Evolutionary conservation across 2,329 filamentous ascomycete species (phyloP).

Genomic region (Colletotrichum sp.): DNA sequence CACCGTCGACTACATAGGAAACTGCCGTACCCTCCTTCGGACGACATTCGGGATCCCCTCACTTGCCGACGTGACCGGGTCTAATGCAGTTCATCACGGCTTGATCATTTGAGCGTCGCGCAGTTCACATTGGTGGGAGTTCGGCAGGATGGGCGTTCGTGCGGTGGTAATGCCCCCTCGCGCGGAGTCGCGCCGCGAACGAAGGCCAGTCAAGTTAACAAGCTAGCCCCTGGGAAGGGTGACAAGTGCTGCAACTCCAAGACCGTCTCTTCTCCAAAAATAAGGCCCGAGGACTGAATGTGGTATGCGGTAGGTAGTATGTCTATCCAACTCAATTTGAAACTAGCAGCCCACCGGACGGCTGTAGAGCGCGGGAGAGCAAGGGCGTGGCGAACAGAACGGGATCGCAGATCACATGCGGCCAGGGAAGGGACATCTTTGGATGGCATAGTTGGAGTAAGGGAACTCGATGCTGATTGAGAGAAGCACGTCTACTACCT

Average conservation of each 20-base stretch:
- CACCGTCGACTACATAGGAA: not conserved
- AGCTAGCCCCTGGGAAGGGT: not conserved
- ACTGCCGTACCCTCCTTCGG: constrained; percentile 16
- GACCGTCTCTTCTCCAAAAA: not conserved
- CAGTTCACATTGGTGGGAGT: constrained; percentile 2
- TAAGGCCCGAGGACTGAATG: not conserved
- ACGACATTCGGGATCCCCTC: constrained; percentile 11
- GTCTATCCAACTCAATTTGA: not conserved
- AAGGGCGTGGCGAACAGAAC: not conserved
- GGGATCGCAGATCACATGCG: not conserved
- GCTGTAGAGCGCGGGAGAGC: not conserved
- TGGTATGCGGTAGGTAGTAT: not conserved
- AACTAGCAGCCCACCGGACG: not conserved
- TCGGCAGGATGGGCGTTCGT: not conserved
- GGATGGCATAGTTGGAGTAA: not conserved
- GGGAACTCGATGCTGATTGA: not conserved
- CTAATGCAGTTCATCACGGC: constrained; percentile 16
- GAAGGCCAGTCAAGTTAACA: not conserved
- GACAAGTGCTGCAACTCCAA: not conserved
- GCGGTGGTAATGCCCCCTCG: not conserved
- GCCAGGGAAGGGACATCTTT: not conserved
- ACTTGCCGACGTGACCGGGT: constrained; percentile 1
- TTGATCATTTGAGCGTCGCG: not conserved
- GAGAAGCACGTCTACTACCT: not conserved
- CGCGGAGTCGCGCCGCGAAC: constrained; percentile 4